Evolutionary conservation across 2,329 filamentous ascomycete species (phyloP).

Genomic region (Metarhizium anisopliae): DNA sequence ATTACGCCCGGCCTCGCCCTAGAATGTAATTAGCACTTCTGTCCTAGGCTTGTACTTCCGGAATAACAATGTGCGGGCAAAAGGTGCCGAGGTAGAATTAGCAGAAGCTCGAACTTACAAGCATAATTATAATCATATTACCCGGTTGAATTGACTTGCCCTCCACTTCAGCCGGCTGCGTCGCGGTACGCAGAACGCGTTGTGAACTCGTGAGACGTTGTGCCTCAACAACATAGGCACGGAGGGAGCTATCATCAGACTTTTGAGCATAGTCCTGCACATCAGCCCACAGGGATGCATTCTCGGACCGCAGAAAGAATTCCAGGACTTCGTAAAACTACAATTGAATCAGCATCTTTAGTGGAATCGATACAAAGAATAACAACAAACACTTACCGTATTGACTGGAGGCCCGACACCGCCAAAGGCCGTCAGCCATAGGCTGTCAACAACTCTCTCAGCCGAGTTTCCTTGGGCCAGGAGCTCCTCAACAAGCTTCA

Average conservation of each 20-base stretch:
- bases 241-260: constrained; percentile 23
- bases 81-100: too few relatives aligned
- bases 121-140: constrained; percentile 28
- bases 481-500: constrained; percentile 28
- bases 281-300: constrained; percentile 31
- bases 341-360: not conserved
- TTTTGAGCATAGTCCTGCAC: constrained; percentile 29
- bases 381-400: constrained; percentile 17
- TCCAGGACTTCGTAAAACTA: constrained; percentile 35
- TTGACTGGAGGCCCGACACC: constrained; percentile 30
- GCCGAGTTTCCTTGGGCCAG: constrained; percentile 21
- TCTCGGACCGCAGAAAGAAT: constrained; percentile 32
- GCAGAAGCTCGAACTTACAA: constrained; percentile 21
- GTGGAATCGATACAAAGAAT: not conserved
- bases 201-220: constrained; percentile 31
- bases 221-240: constrained; percentile 30
- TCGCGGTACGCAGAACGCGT: constrained; percentile 27
- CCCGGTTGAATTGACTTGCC: constrained; percentile 30
- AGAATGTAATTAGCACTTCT: constrained; percentile 7
- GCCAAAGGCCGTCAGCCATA: constrained; percentile 32
- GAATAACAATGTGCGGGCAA: not conserved
- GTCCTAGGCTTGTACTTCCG: not conserved
- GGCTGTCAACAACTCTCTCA: constrained; percentile 25
- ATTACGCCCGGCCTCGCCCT: constrained; percentile 31
- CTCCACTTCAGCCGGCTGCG: constrained; percentile 24